phyloP scores from a whole-genome alignment of 257 asterid genomes.

The Solanum okadae region DNA sequence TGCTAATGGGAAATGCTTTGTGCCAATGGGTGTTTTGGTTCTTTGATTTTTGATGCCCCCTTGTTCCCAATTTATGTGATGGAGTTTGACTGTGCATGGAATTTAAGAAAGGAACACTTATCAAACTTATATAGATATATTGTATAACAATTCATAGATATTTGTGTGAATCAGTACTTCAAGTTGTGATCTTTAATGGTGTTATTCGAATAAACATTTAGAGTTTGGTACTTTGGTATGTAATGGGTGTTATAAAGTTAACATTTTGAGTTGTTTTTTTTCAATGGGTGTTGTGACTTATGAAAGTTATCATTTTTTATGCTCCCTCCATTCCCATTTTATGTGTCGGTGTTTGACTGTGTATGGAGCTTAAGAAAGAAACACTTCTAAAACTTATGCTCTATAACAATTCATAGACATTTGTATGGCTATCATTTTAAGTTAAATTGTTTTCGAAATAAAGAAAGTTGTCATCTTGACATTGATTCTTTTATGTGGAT shows the following conservation, averaged over 20 bases:
- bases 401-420: background rate
- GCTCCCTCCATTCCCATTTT: background rate
- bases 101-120: background rate
- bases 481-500: background rate
- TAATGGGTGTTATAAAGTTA: background rate
- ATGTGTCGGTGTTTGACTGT: background rate
- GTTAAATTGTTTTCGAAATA: background rate
- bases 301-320: background rate
- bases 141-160: background rate
- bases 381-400: background rate
- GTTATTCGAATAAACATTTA: background rate
- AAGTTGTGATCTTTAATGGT: background rate
- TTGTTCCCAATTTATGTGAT: background rate
- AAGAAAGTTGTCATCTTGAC: background rate
- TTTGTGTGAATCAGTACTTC: background rate
- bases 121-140: no score
- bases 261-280: background rate
- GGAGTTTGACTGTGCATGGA: background rate
- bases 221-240: background rate
- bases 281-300: background rate
- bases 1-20: background rate
- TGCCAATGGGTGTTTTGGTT: background rate
- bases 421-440: background rate
- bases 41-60: background rate
- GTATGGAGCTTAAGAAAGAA: background rate